Base-by-base conservation (phyloP, 2,329 filamentous ascomycete genomes). In the Ascosphaera aggregata region DNA sequence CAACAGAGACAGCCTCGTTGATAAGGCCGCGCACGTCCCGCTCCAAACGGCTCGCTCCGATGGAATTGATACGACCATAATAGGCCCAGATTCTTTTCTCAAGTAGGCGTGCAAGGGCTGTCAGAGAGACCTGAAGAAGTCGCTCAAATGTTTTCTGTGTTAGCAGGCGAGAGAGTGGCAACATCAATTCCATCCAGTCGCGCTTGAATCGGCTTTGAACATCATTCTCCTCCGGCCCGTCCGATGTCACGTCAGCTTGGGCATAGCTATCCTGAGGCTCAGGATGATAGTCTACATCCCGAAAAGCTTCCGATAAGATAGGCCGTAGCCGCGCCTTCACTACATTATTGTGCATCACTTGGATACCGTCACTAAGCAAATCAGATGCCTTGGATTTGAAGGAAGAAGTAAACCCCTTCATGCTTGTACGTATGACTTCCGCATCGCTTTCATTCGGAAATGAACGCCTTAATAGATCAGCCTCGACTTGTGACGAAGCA, bases 41-140 rank as follows among this genome's bases (percentile, higher is more conserved):
- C 61, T 93, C 86, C 44, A 94, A 68, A 36, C 80, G 65, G 8
- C 84, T 76, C 1, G 81, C 80, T 1, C 85, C 85, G 11, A 86
- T 71, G 20, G 78, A 76, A 49, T 80, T 92, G 32, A 82, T 73
- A 40, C 77, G 71, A 7, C 80, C 80, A 35, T 77, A 72, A 51
- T 82, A 82, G 30, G 71, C 73, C 70, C 79, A 80, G 18, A 94
- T 72, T 18, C 86, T 66, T 61, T 91, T 93, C 61, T 95, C 86
- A 19, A 98, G 67, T 13, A 82, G 69, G 38, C 71, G 71, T 1
- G 80, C 69, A 3, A 95, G 69, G 50, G 91, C 77, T 3, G 67
- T 66, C 1, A 85, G 70, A 2, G 82, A 81, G 1, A 73, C 63
- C 32, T 76, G 71, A 37, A 92, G 69, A 0, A 95, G 65, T n/a